A percentile compares a stretch with the other conserved stretches of the same genome.
These are phyloP conservation scores for Trypanosoma mega DNA, from an alignment of 208 protist species.

Conservation along the genomic window DNA sequence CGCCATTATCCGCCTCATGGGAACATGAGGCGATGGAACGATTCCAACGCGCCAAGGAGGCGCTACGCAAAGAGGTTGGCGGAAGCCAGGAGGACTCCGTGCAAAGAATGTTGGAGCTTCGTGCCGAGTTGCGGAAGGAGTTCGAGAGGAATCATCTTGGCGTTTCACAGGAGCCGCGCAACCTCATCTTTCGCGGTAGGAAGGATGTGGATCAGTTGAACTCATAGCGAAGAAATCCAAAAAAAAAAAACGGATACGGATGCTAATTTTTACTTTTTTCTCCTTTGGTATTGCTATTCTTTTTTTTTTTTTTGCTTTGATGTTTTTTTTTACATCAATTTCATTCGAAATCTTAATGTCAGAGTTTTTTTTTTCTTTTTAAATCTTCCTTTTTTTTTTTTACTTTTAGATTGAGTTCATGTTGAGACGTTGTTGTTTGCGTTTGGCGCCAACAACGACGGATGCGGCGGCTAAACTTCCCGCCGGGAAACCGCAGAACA, in stretches of 20 bases:
- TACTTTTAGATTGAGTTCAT: slow-evolving; percentile 12
- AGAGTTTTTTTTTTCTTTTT: slow-evolving; percentile 4
- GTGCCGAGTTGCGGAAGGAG: slow-evolving; percentile 31
- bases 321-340: slow-evolving; percentile 15
- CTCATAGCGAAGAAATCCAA: slow-evolving; percentile 38
- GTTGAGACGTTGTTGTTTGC: slow-evolving; percentile 40
- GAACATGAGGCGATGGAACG: slow-evolving; percentile 55
- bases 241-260: not conserved
- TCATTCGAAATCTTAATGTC: too few species aligned
- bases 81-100: slow-evolving; percentile 68
- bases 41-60: slow-evolving; percentile 71
- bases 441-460: slow-evolving; percentile 51
- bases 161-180: slow-evolving; percentile 37
- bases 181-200: slow-evolving; percentile 54
- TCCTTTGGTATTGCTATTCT: slow-evolving; percentile 13
- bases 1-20: slow-evolving; percentile 46
- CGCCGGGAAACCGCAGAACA: slow-evolving; percentile 78
- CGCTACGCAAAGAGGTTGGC: slow-evolving; percentile 64
- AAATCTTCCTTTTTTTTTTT: slow-evolving; percentile 16
- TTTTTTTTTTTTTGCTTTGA: slow-evolving; percentile 1
- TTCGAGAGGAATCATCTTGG: slow-evolving; percentile 32
- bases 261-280: slow-evolving; percentile 22
- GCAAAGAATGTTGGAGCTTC: slow-evolving; percentile 57
- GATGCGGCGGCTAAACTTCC: slow-evolving; percentile 87
- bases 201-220: slow-evolving; percentile 35